Conservation (phyloP, 2,329 filamentous ascomycete species). For the Aspergillus sp. region DNA sequence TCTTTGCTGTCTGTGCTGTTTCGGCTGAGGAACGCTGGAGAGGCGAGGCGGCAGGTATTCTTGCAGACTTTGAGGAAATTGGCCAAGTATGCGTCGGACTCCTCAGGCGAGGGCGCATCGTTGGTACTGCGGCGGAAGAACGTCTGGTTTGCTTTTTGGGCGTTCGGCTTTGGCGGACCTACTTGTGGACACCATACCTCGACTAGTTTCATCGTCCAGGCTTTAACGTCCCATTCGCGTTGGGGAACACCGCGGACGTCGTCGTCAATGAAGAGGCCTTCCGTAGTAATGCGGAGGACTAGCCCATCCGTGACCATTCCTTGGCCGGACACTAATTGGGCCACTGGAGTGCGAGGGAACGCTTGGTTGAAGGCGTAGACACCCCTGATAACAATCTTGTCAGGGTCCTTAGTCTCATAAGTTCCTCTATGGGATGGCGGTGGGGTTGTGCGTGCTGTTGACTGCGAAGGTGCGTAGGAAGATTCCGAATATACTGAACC, state of each 20-base stretch:
- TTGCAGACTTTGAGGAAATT: constrained; percentile 66
- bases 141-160: constrained; percentile 30
- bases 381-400: constrained; percentile 93
- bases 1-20: constrained; percentile 21
- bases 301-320: constrained; percentile 87
- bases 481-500: constrained; percentile 77
- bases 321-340: constrained; percentile 81
- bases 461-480: constrained; percentile 81
- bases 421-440: constrained; percentile 74
- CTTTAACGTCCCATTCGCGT: constrained; percentile 97
- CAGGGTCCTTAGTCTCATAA: constrained; percentile 84
- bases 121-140: constrained; percentile 46
- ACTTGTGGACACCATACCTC: constrained; percentile 79
- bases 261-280: constrained; percentile 96
- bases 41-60: constrained; percentile 57
- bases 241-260: constrained; percentile 89
- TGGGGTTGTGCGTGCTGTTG: constrained; percentile 79
- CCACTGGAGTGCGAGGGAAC: constrained; percentile 84
- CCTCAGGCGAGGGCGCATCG: constrained; percentile 59
- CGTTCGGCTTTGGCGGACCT: constrained; percentile 41
- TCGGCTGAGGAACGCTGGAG: constrained; percentile 39
- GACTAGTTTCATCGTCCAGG: constrained; percentile 91
- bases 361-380: constrained; percentile 92
- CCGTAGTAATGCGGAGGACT: constrained; percentile 86
- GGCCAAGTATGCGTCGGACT: constrained; percentile 64